Base-by-base conservation (phyloP, 129 eudicot species). In the Heracleum sosnowskyi region DNA sequence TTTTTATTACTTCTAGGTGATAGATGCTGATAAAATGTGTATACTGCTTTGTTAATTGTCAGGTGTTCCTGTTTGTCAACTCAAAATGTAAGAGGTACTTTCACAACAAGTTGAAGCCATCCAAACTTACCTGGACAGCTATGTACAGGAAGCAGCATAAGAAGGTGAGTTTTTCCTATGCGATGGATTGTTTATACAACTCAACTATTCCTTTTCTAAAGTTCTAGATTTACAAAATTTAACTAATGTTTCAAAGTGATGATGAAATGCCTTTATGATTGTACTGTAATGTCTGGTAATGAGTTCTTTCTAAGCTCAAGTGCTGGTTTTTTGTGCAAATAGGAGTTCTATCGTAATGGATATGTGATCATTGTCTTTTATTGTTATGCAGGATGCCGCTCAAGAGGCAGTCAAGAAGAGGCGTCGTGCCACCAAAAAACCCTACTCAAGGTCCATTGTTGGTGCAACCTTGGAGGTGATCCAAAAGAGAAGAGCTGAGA, bases 401-500 rank as follows among this genome's bases (percentile, higher is more conserved):
- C 86, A 84, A 82, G 92, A 86, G 77, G 79, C 92, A 4, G 90
- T 81, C 47, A 89, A 73, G 83, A 89, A 84, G 78, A 86, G 90
- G 79, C 85, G 90, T 4, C 87, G 88, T 26, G 79, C 93, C 35
- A 86, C 90, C 70, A 89, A 89, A 86, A 89, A 89, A 83, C 90
- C 88, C 3, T 86, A 89, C 47, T 89, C 93, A 12, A 84, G 92
- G 81, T 87, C 92, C 76, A 89, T 89, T 33, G 92, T 89, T 2
- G 92, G 92, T 35, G 92, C 92, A 16, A 88, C 92, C 11, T 79
- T 89, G 83, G 90, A 89, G 80, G 90, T 86, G 16, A 89, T 89
- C 45, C 92, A 89, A 77, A 89, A 86, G 92, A 89, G 77, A 76
- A 84, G 92, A 80, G 70, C 89, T 15, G 90, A 89, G 79, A 89